These are phyloP conservation scores for Colletotrichum tabaci DNA, from an alignment of 2,329 filamentous ascomycete genomes.

Conservation along the genomic window DNA sequence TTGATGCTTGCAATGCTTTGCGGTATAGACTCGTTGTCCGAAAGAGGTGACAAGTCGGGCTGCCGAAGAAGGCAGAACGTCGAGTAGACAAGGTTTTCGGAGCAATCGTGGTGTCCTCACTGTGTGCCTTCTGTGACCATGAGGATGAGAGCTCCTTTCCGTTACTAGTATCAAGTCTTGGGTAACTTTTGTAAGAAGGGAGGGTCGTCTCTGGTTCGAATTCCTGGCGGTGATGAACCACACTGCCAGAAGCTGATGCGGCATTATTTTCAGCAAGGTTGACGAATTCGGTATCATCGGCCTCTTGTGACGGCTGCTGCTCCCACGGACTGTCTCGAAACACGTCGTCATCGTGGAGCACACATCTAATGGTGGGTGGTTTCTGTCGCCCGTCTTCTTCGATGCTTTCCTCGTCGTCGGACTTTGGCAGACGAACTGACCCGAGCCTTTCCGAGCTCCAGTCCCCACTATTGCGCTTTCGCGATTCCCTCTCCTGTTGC, in stretches of 20 bases:
- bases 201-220: neutral
- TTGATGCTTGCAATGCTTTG: constrained; percentile 64
- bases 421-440: neutral
- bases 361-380: constrained; percentile 49
- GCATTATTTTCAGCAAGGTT: neutral
- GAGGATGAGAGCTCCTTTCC: neutral
- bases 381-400: neutral
- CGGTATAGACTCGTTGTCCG: constrained; percentile 70
- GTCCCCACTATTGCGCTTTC: neutral
- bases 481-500: neutral
- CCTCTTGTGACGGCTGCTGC: constrained; percentile 7
- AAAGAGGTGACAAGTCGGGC: constrained; percentile 66
- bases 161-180: neutral
- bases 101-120: constrained; percentile 42
- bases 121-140: neutral
- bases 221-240: constrained; percentile 5
- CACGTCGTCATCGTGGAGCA: constrained; percentile 52
- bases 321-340: constrained; percentile 45
- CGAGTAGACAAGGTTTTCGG: constrained; percentile 55
- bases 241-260: constrained; percentile 4
- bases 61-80: constrained; percentile 67
- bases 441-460: neutral
- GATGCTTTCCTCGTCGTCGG: neutral
- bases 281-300: neutral
- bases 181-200: constrained; percentile 5